Evolutionary conservation across 148 eudicot species (phyloP).

Genomic region (Heliosperma pusillum): DNA sequence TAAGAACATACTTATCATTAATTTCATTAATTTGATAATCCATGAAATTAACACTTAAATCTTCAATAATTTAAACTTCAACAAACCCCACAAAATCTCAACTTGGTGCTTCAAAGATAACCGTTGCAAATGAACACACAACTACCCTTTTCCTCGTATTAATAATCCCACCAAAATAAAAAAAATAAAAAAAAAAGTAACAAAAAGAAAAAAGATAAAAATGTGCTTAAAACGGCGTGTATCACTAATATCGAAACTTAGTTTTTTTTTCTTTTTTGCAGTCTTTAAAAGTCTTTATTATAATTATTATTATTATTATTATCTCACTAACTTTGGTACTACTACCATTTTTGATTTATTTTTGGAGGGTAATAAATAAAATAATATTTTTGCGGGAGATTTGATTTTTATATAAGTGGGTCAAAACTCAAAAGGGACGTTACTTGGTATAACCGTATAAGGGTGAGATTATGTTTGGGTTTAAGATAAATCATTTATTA

Average conservation of each 20-base stretch:
- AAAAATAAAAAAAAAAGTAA: background rate
- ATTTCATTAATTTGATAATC: conserved; percentile 20
- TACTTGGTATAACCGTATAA: conserved; percentile 13
- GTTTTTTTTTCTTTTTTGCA: conserved; percentile 20
- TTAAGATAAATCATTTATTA: background rate
- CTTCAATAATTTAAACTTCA: background rate
- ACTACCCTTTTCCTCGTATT: background rate
- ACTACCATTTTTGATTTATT: conserved; percentile 18
- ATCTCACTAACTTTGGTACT: conserved; percentile 2
- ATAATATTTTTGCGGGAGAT: conserved; percentile 27
- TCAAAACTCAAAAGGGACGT: conserved; percentile 30
- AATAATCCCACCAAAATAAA: background rate
- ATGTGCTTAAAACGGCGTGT: conserved; percentile 25
- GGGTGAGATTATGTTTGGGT: background rate
- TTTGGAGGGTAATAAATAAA: conserved; percentile 31
- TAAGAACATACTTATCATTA: conserved; percentile 24
- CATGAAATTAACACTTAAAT: conserved; percentile 9
- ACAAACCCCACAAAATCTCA: conserved; percentile 3
- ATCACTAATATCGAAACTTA: conserved; percentile 8
- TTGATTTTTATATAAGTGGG: conserved; percentile 21
- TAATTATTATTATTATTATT: too few relatives aligned
- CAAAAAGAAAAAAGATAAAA: background rate
- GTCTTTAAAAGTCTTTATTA: background rate
- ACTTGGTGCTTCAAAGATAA: conserved; percentile 21
- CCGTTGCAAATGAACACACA: conserved; percentile 24